Conservation (phyloP, 2,329 filamentous ascomycete species). For the Didymella keratinophila region DNA sequence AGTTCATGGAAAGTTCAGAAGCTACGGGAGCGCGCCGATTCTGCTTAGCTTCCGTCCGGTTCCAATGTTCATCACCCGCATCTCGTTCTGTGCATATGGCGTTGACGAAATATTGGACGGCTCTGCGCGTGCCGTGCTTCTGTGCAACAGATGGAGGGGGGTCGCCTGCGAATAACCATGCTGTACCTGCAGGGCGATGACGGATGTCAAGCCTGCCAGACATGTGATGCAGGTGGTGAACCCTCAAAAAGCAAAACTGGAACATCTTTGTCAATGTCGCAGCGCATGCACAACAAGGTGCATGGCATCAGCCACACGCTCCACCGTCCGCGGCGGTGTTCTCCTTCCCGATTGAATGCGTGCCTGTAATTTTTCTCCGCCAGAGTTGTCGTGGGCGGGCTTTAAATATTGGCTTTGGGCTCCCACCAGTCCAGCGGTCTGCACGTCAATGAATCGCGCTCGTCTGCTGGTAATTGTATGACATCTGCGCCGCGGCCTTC, state of each 20-base stretch:
- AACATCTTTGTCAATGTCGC: slow-evolving; percentile 7
- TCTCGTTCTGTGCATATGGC: slow-evolving; percentile 19
- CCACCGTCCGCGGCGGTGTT: slow-evolving; percentile 7
- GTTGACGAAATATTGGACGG: slow-evolving; percentile 17
- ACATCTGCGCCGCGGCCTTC: slow-evolving; percentile 12
- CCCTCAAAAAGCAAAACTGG: slow-evolving; percentile 16
- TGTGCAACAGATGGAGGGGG: slow-evolving; percentile 18
- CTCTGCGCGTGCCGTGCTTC: slow-evolving; percentile 18
- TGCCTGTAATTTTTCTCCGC: slow-evolving; percentile 9
- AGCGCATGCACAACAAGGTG: slow-evolving; percentile 2
- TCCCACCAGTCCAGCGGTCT: slow-evolving; percentile 19
- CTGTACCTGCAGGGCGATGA: slow-evolving; percentile 22
- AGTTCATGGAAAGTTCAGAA: slow-evolving; percentile 31
- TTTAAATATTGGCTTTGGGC: slow-evolving; percentile 23
- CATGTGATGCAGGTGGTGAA: slow-evolving; percentile 18
- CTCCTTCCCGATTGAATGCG: slow-evolving; percentile 5
- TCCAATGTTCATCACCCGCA: slow-evolving; percentile 33
- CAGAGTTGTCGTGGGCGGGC: slow-evolving; percentile 8
- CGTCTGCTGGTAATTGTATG: slow-evolving; percentile 12
- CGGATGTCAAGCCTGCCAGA: slow-evolving; percentile 12
- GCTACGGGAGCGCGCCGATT: slow-evolving; percentile 39
- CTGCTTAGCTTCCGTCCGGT: slow-evolving; percentile 29
- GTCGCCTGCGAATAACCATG: slow-evolving; percentile 2
- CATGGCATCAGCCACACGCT: slow-evolving; percentile 14
- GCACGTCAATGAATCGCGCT: slow-evolving; percentile 23